Evolutionary conservation across 2,329 filamentous ascomycete species (phyloP), one percentile per base, ranked within the genome.

Genomic region (Pyrenophora tritici-repentis): DNA sequence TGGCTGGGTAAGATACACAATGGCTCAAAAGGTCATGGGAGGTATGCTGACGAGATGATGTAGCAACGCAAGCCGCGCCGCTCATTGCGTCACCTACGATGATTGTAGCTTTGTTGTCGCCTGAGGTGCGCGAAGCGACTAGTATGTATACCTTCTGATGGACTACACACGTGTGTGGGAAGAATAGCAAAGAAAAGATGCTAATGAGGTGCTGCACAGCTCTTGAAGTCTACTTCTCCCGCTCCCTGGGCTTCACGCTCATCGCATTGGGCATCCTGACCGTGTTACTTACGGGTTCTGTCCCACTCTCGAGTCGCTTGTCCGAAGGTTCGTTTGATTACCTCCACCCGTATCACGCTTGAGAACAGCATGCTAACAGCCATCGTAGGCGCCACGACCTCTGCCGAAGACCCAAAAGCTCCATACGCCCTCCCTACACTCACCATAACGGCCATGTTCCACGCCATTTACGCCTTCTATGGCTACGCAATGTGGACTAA

Each of bases 171-270:
- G 26, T 17, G 13, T 10, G 17, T 4, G 16, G 6, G 1, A 20
- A 3, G 7, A 9, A 17, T 29, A 10, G 4, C 14, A 10, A n/a
- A 22, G 34, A 53, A 56, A 58, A 26, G 13, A 10, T 0, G 6
- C 2, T 35, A 41, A 13, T 9, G 8, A 24, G 22, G 8, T 24
- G 22, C 22, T 24, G 6, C 22, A 7, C 59, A 84, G 85, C 75
- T 18, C 78, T 90, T 26, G 88, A 91, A 72, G 75, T 83, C 48
- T 93, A 93, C 79, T 86, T 92, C 70, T 85, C 85, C 43, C 87
- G 89, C 35, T 84, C 81, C 22, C 80, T 91, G 1, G 89, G 87
- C 56, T 77, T 92, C 49, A 77, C 85, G 24, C 80, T 91, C 37
- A 76, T 91, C 17, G 76, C 84, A 8, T 75, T 93, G 22, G 85